Evolutionary conservation across 2,329 filamentous ascomycete genomes (phyloP).

Genomic region (Paracoccidioides brasiliensis): DNA sequence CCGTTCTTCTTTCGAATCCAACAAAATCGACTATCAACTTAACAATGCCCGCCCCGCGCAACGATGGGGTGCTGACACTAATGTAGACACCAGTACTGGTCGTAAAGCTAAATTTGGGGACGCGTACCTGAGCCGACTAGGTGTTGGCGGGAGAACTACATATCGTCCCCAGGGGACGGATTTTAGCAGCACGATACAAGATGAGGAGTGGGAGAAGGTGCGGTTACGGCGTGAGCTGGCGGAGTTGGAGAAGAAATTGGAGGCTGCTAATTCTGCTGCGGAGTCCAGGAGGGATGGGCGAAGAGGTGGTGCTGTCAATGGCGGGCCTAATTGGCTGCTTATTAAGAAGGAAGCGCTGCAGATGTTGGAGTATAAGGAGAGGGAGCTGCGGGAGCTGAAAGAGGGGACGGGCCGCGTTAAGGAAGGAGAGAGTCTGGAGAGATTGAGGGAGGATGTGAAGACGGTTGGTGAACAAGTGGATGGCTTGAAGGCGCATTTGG

Average conservation of each 20-base stretch:
- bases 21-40: conserved; percentile 91
- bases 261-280: conserved; percentile 62
- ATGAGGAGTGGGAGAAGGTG: conserved; percentile 94
- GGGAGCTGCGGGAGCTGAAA: conserved; percentile 62
- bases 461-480: conserved; percentile 92
- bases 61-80: conserved; percentile 57
- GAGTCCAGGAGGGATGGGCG: conserved; percentile 42
- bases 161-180: conserved; percentile 81
- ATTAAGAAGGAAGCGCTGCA: conserved; percentile 92
- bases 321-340: conserved; percentile 72
- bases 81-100: conserved; percentile 67
- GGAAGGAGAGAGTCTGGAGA: conserved; percentile 59
- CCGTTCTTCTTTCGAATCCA: conserved; percentile 81
- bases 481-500: conserved; percentile 70
- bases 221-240: conserved; percentile 81
- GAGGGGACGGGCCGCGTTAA: conserved; percentile 41
- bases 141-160: conserved; percentile 58
- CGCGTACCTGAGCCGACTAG: conserved; percentile 83
- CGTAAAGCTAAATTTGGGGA: conserved; percentile 97
- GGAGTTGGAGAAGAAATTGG: conserved; percentile 79
- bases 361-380: conserved; percentile 82
- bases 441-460: conserved; percentile 70
- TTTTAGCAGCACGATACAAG: conserved; percentile 71
- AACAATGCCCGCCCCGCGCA: conserved; percentile 60
- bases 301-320: conserved; percentile 38